Base-by-base conservation (phyloP, 176 grass and related monocot species). In the Carex kokanica region DNA sequence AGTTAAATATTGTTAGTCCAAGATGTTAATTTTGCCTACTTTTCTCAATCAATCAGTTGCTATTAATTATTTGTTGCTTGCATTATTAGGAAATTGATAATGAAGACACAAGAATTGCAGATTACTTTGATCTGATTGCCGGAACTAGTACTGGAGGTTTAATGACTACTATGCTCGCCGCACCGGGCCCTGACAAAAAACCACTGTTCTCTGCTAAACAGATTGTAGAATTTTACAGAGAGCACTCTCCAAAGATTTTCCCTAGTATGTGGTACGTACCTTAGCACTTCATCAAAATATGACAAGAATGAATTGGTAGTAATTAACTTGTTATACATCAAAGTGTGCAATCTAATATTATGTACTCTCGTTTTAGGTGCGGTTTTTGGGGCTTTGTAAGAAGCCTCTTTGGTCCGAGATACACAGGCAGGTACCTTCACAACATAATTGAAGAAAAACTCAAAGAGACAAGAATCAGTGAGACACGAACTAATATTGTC, bases 81-180 rank as follows among this genome's bases (percentile, higher is more conserved):
- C 7, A 27, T 84, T 86, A 45, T 88, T 82, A 95, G 93, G 54
- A 86, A 52, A 73, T 92, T 18, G 93, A 96, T 74, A 85, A 88
- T 0, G 62, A 78, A 0, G 85, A 91, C 3, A 84, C 85, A 5
- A 62, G 90, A n/a, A 84, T 97, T 8, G 78, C 92, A 0, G 88
- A 97, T 52, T 94, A 97, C 66, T 97, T 97, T 79, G 92, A 92
- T 59, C 78, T 97, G 41, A 83, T 97, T 56, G 88, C 88, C 5
- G 92, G 92, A 53, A 97, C 84, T 0, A 92, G 90, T 85, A 97
- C 90, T 3, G 92, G 90, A 4, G 93, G 85, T 3, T 87, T 93
- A 7, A 17, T 97, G 53, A 71, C 87, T 58, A 8, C 87, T 6
- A 96, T 96, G 93, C 91, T 93, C 21, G 9, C 87, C 15, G 83